phyloP scores from a whole-genome alignment of 345 rosid species.

The Hibiscus mutabilis region DNA sequence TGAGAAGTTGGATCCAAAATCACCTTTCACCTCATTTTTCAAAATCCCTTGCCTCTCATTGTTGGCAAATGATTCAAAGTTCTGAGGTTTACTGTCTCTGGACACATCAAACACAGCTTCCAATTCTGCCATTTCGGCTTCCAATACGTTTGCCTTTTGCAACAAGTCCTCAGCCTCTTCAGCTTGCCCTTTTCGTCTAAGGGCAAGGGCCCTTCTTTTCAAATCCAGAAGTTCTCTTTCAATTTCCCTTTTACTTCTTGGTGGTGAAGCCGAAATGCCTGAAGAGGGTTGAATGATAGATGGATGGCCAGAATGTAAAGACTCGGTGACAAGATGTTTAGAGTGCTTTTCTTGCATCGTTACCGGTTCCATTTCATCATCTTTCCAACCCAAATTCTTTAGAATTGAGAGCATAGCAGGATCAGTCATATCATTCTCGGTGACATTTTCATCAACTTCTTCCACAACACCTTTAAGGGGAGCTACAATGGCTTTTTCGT shows the following conservation, averaged over 20 bases:
- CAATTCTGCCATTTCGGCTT: constrained; percentile 45
- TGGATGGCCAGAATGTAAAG: constrained; percentile 20
- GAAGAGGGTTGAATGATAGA: constrained; percentile 2
- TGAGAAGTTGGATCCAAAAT: constrained; percentile 17
- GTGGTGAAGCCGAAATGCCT: constrained; percentile 11
- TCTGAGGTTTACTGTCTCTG: constrained; percentile 13
- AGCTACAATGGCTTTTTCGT: constrained; percentile 9
- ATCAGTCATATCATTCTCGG: constrained; percentile 56
- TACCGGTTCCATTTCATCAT: constrained; percentile 31
- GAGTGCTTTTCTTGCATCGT: constrained; percentile 18
- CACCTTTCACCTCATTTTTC: constrained; percentile 12
- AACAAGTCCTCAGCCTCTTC: constrained; percentile 50
- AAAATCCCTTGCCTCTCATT: constrained; percentile 15
- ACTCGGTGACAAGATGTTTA: constrained; percentile 19
- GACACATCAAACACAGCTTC: constrained; percentile 28
- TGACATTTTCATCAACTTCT: constrained; percentile 28
- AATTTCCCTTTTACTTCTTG: constrained; percentile 45
- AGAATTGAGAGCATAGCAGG: constrained; percentile 43
- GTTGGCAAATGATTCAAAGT: constrained; percentile 11
- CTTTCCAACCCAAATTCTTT: constrained; percentile 55
- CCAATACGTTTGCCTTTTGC: constrained; percentile 35
- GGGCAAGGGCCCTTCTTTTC: constrained; percentile 54
- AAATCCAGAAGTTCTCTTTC: constrained; percentile 52
- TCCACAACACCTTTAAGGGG: constrained; percentile 1
- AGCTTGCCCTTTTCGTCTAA: constrained; percentile 45